phyloP scores from a whole-genome alignment of 441 rosid genomes.

The Gossypium schwendimanii region DNA sequence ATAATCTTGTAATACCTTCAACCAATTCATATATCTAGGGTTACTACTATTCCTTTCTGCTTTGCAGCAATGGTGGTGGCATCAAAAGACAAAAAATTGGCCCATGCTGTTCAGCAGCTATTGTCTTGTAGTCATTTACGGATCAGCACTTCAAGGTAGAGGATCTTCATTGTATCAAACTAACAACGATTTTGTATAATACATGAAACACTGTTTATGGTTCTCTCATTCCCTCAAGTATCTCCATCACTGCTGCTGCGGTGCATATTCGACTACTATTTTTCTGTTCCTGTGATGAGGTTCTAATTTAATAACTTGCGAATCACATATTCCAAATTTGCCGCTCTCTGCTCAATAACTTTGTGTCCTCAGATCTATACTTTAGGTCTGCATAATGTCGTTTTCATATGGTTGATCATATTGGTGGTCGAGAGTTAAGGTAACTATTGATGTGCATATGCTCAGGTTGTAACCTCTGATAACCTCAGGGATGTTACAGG shows the following conservation, averaged over 20 bases:
- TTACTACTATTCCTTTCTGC: background rate
- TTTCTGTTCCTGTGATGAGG: slow-evolving; percentile 8
- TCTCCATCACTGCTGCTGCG: background rate
- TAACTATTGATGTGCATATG: slow-evolving; percentile 19
- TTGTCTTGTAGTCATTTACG: slow-evolving; percentile 74
- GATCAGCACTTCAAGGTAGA: slow-evolving; percentile 82
- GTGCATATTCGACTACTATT: background rate
- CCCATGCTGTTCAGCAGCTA: slow-evolving; percentile 74
- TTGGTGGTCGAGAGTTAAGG: background rate
- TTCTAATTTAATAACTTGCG: slow-evolving; percentile 8
- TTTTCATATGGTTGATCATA: background rate
- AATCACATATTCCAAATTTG: background rate
- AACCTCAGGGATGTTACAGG: slow-evolving; percentile 93
- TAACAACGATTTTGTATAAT: background rate
- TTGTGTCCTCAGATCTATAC: background rate
- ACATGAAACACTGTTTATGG: background rate
- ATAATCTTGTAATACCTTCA: background rate
- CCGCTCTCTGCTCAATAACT: background rate
- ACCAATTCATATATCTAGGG: slow-evolving; percentile 1
- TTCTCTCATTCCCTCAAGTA: background rate
- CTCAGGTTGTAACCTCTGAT: slow-evolving; percentile 71
- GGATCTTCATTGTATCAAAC: slow-evolving; percentile 6
- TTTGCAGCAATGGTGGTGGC: slow-evolving; percentile 92
- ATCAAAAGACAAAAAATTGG: slow-evolving; percentile 78
- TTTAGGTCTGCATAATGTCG: background rate